Percentiles rank a stretch among this genome's conserved stretches.
Conservation (phyloP, 345 rosid species). For the Aurinia saxatilis region DNA sequence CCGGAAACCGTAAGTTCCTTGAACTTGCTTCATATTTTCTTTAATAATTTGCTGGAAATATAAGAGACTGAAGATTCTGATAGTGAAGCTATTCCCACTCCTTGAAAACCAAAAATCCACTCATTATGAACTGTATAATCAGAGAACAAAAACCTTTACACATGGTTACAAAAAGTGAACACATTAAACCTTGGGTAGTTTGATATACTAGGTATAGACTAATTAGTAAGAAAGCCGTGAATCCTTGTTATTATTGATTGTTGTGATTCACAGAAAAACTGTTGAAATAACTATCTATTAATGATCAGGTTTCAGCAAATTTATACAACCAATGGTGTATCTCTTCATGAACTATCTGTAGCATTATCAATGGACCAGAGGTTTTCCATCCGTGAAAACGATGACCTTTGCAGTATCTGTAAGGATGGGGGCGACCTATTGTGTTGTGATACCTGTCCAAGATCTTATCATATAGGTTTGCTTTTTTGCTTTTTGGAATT, state of each 20-base stretch:
- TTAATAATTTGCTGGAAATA: background rate
- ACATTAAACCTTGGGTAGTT: background rate
- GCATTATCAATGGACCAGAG: conserved; percentile 47
- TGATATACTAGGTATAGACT: background rate
- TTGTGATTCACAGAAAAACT: background rate
- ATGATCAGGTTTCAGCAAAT: conserved; percentile 72
- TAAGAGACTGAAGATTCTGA: background rate
- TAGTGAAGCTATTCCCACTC: conserved; percentile 7
- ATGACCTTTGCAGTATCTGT: conserved; percentile 82
- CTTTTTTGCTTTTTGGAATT: background rate
- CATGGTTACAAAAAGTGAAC: background rate
- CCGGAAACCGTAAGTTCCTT: conserved; percentile 78
- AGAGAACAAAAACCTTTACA: background rate
- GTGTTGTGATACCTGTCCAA: conserved; percentile 95
- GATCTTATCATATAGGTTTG: conserved; percentile 86
- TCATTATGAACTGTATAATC: background rate
- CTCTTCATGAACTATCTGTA: conserved; percentile 88
- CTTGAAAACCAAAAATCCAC: background rate
- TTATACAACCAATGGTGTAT: conserved; percentile 95
- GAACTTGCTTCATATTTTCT: background rate
- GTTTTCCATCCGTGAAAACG: conserved; percentile 58
- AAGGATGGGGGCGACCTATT: conserved; percentile 78
- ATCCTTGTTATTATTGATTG: background rate
- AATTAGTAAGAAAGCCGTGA: background rate
- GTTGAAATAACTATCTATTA: background rate